Conservation (phyloP, 306 rosid genomes). For the Hippophae rhamnoides region DNA sequence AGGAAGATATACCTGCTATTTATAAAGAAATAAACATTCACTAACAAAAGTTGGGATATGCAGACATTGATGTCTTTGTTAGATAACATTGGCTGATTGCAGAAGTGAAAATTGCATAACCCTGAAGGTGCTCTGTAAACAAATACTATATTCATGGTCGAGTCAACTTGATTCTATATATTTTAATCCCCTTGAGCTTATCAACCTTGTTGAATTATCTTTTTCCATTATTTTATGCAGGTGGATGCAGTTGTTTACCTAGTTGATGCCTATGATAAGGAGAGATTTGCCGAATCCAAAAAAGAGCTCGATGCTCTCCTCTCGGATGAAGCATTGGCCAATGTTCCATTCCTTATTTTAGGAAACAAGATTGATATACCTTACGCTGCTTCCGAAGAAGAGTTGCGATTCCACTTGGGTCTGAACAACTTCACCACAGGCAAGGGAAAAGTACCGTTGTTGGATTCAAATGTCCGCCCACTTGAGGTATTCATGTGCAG, state of each 20-base stretch:
- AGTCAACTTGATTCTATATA: no score
- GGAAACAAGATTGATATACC: constrained; percentile 83
- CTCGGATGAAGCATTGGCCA: constrained; percentile 57
- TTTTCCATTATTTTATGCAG: constrained; percentile 26
- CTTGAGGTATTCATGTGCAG: constrained; percentile 95
- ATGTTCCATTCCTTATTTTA: constrained; percentile 70
- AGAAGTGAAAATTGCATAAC: no score
- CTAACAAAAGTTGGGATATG: neutral
- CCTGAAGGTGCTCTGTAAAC: no score
- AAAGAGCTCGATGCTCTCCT: constrained; percentile 81
- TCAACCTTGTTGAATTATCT: neutral
- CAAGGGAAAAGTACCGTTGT: constrained; percentile 66
- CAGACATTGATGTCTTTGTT: neutral
- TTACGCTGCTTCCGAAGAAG: constrained; percentile 82
- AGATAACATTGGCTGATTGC: neutral
- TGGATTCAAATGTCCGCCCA: constrained; percentile 65
- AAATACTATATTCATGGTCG: no score
- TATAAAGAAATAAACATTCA: neutral
- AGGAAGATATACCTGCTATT: constrained; percentile 2
- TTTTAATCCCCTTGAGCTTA: neutral
- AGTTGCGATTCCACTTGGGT: constrained; percentile 62
- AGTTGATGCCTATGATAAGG: constrained; percentile 75
- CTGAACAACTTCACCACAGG: constrained; percentile 83
- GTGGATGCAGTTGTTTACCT: constrained; percentile 82
- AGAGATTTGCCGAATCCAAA: constrained; percentile 70